These are phyloP conservation scores for Lanmaoa pseudosensibilis DNA, from an alignment of 768 basidiomycete genomes.

Conservation along the genomic window DNA sequence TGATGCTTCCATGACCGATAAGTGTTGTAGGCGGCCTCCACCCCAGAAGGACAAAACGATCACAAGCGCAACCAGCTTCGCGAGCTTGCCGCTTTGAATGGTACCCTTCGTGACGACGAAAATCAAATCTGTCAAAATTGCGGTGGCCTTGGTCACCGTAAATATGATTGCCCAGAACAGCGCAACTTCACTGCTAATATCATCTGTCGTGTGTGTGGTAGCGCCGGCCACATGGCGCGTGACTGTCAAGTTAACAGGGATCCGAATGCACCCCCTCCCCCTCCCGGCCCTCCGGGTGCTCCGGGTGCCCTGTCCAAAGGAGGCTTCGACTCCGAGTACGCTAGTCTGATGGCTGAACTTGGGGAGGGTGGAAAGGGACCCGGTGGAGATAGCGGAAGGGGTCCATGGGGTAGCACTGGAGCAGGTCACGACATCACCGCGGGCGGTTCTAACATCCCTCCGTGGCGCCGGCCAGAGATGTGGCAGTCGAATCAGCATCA, in stretches of 20 bases:
- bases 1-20: background rate
- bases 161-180: slow-evolving; percentile 99
- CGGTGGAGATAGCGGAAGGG: slow-evolving; percentile 52
- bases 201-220: slow-evolving; percentile 97
- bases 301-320: slow-evolving; percentile 51
- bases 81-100: slow-evolving; percentile 95
- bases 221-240: slow-evolving; percentile 98
- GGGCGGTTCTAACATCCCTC: slow-evolving; percentile 78
- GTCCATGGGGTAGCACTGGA: slow-evolving; percentile 64
- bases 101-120: slow-evolving; percentile 98
- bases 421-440: slow-evolving; percentile 56
- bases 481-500: slow-evolving; percentile 69
- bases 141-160: slow-evolving; percentile 90
- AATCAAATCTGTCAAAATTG: slow-evolving; percentile 99
- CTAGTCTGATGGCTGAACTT: slow-evolving; percentile 95
- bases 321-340: slow-evolving; percentile 97
- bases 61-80: slow-evolving; percentile 99
- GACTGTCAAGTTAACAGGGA: slow-evolving; percentile 95
- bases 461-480: slow-evolving; percentile 88
- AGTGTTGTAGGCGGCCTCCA: slow-evolving; percentile 82
- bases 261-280: slow-evolving; percentile 67
- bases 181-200: slow-evolving; percentile 99
- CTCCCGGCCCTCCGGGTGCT: slow-evolving; percentile 34
- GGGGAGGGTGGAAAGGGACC: slow-evolving; percentile 74
- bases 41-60: slow-evolving; percentile 98